These are phyloP conservation scores for Hyaloscypha hepaticicola DNA, from an alignment of 495 filamentous ascomycete genomes.

Conservation along the genomic window DNA sequence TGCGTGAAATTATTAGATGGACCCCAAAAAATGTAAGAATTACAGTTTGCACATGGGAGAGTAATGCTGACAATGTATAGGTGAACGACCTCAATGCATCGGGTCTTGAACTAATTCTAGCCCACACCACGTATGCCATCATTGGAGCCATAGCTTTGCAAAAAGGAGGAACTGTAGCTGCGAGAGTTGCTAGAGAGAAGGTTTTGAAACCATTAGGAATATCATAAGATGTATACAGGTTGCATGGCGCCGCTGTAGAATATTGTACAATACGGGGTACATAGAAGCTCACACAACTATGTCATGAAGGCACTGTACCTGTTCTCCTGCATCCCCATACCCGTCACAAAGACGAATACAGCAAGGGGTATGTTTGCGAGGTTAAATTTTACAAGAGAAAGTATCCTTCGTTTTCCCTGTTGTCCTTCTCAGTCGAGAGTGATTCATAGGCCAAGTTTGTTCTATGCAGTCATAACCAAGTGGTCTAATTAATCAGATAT, in stretches of 20 bases:
- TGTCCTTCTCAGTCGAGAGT: not conserved
- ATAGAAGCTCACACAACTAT: not conserved
- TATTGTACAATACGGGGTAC: conserved; percentile 28
- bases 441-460: not conserved
- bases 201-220: conserved; percentile 55
- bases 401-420: not conserved
- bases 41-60: not conserved
- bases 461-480: not conserved
- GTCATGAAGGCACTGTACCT: not conserved
- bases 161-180: conserved; percentile 76
- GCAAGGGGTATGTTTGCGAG: not conserved
- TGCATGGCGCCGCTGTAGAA: conserved; percentile 15
- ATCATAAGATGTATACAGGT: conserved; percentile 16
- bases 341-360: not conserved
- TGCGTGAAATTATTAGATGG: conserved; percentile 80
- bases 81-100: conserved; percentile 66
- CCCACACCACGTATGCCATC: conserved; percentile 79
- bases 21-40: conserved; percentile 71
- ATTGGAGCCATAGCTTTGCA: conserved; percentile 85
- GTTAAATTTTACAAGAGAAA: not conserved
- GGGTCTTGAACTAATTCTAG: conserved; percentile 68
- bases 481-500: not conserved
- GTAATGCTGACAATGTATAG: conserved; percentile 44
- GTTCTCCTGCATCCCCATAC: not conserved
- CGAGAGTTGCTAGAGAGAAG: conserved; percentile 69